Evolutionary conservation across 1,284 basidiomycete genomes (phyloP), one percentile per base, ranked within the genome.

Genomic region (Trichosporon sp.): DNA sequence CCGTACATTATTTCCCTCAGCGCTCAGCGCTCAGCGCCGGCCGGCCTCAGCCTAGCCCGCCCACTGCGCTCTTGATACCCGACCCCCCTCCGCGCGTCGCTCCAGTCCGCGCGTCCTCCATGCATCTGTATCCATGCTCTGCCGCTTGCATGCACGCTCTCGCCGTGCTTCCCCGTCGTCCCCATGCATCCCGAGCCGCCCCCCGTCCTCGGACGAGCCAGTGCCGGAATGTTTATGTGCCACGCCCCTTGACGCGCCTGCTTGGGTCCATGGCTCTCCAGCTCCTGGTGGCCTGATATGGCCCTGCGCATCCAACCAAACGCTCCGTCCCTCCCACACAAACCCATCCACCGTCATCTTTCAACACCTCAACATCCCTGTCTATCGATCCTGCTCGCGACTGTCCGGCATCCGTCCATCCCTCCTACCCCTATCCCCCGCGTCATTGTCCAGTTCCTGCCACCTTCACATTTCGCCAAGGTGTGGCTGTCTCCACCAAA

Each of bases 231-330:
- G 35, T 64, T 47, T 21, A 42, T 64, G 62, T 64, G 42, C 62
- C 62, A 64, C 62, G 42, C 35, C 62, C 29, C 62, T 60, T 60
- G 56, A 60, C 29, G 56, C 56, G 56, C 56, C 56, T 60, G 56
- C 29, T 13, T 38, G 23, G 23, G 25, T 44, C 34, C 34, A 44
- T 32, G 31, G 29, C 60, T 31, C 35, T 29, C 38, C 63, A 47
- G 27, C 44, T 47, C 62, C 15, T 51, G 42, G 42, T 64, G 44
- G 32, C 31, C 56, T 60, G 27, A 60, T 60, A 31, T 60, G 56
- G 56, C 56, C 56, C 56, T 53, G 51, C 51, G 51, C 67, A 60
- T 64, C 63, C 62, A 65, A 64, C 67, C 60, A 56, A 64, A 64
- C 51, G 27, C 68, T 65, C 64, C 62, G 38, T 47, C 51, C 68